A percentile compares a stretch with the other conserved stretches of the same genome.
These are phyloP conservation scores for Acorus gramineus DNA, from an alignment of 106 monocot genomes.

Conservation along the genomic window DNA sequence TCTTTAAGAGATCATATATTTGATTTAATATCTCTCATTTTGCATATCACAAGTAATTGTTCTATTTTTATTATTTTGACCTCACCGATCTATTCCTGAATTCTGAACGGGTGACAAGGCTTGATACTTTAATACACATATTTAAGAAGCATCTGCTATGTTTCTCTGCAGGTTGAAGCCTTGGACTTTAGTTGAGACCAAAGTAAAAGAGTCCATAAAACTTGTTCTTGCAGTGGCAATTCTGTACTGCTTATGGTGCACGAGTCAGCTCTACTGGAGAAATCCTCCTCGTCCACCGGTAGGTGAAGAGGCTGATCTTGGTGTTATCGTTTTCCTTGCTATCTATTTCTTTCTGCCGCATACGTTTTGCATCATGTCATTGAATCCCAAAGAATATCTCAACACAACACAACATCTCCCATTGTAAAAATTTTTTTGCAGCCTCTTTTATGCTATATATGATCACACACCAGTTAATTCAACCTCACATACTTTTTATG, in stretches of 20 bases:
- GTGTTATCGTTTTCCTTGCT: conserved; percentile 61
- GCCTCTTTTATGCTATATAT: background rate
- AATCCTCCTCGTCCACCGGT: conserved; percentile 69
- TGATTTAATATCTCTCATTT: no score
- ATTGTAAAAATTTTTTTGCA: background rate
- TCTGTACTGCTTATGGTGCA: conserved; percentile 76
- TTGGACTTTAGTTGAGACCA: conserved; percentile 26
- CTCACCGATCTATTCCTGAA: no score
- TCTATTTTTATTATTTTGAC: no score
- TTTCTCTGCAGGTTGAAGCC: conserved; percentile 40
- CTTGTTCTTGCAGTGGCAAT: conserved; percentile 37
- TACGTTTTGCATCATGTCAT: conserved; percentile 48
- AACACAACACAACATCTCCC: conserved; percentile 27
- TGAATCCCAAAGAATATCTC: conserved; percentile 37
- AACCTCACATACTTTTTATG: no score
- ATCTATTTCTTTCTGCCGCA: conserved; percentile 83
- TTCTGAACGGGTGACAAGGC: no score
- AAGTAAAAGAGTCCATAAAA: conserved; percentile 41
- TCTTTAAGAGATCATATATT: no score
- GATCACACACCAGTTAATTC: no score
- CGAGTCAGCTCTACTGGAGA: conserved; percentile 60
- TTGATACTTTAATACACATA: no score
- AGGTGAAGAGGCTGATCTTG: conserved; percentile 95
- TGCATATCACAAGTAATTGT: no score
- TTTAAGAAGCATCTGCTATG: no score